Base-by-base conservation (phyloP, 116 monocot genomes). In the Posidonia oceanica region DNA sequence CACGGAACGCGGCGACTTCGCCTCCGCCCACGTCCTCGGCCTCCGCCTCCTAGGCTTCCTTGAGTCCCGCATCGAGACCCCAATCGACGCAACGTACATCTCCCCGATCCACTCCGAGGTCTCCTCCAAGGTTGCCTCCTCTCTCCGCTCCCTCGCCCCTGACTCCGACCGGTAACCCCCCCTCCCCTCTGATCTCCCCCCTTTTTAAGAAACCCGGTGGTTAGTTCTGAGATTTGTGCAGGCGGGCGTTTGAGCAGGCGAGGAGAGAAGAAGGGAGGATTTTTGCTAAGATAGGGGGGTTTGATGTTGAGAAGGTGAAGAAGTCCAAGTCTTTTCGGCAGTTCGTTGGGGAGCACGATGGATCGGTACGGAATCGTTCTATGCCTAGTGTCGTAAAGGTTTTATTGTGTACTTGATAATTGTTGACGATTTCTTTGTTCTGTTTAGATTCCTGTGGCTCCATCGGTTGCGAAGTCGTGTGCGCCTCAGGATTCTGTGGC, bases 21-120 rank as follows among this genome's bases (percentile, higher is more conserved):
- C 73, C 53, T 39, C 76, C 48, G 91, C 92, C 4, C 87, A 68
- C 17, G 53, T 77, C 74, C 87, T 97, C 69, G 79, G 81, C 68
- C 77, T 96, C 70, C 88, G 87, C 69, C 96, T 96, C 70, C 79
- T 96, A 61, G 97, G 97, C 52, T 92, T 97, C 74, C 89, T 97
- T 36, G 85, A 97, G 44, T 87, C 92, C n/a, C 83, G 69, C 20
- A 70, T 68, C 62, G 52, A 52, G 8, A 68, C 75, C 53, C 68
- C 74, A 0, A 10, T 64, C 60, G 86, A 84, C 64, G 80, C 77
- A 20, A 66, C 81, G 36, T 80, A 70, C 69, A 64, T 84, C 54
- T 60, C 71, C 16, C 76, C 83, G 58, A 83, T 86, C 38, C 84
- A 75, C 37, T 64, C 81, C 23, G 77, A 76, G 14, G 80, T 74